These are phyloP conservation scores for Cinnamomum chago DNA, from an alignment of 164 flowering plant species.

Conservation along the genomic window DNA sequence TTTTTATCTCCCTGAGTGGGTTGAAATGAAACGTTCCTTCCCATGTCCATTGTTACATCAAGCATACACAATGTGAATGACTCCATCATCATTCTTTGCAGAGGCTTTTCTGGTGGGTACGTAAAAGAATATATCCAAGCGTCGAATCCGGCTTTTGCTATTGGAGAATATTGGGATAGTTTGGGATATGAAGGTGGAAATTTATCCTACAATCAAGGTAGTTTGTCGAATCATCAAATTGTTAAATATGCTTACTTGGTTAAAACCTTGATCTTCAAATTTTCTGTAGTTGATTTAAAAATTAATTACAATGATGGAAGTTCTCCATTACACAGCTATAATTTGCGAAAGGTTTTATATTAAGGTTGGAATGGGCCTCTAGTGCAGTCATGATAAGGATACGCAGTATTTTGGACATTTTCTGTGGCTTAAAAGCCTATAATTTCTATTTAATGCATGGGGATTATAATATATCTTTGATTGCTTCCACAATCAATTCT, in stretches of 20 bases:
- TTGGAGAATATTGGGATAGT: conserved; percentile 71
- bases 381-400: neutral
- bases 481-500: neutral
- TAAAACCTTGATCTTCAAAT: neutral
- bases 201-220: conserved; percentile 63
- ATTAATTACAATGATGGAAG: neutral
- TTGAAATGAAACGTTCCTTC: neutral
- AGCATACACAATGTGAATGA: neutral
- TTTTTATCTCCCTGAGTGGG: neutral
- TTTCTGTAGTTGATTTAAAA: neutral
- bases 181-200: conserved; percentile 55
- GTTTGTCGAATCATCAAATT: neutral
- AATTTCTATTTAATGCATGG: neutral
- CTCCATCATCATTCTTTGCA: conserved; percentile 18
- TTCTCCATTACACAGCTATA: neutral
- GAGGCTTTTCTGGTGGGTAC: conserved; percentile 58
- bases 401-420: neutral
- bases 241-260: neutral
- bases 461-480: neutral
- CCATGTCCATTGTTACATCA: neutral
- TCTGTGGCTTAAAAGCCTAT: neutral
- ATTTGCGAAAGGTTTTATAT: too few species aligned
- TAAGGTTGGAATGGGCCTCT: neutral
- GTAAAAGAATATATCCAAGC: conserved; percentile 57
- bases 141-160: conserved; percentile 58